Evolutionary conservation across 2,329 filamentous ascomycete species (phyloP).

Genomic region (Trichophyton verrucosum): DNA sequence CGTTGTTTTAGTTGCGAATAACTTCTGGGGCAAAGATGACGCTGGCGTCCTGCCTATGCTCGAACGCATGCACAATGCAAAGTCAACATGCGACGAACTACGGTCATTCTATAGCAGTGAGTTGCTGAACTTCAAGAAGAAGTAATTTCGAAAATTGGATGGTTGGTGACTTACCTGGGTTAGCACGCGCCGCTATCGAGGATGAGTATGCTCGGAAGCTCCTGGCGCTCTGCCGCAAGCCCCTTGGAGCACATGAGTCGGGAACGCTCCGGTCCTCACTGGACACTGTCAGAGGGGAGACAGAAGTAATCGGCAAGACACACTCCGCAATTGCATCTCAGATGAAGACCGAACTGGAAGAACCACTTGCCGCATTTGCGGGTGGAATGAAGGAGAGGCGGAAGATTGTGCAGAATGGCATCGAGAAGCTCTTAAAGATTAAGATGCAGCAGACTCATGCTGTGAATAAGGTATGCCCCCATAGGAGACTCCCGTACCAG

Average conservation of each 20-base stretch:
- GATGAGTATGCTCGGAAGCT: slow-evolving; percentile 92
- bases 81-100: slow-evolving; percentile 87
- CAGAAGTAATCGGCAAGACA: slow-evolving; percentile 87
- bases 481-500: neutral
- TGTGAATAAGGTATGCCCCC: slow-evolving; percentile 70
- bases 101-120: slow-evolving; percentile 77
- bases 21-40: slow-evolving; percentile 99
- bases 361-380: slow-evolving; percentile 79
- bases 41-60: slow-evolving; percentile 84
- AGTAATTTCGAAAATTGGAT: neutral
- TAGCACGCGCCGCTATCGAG: slow-evolving; percentile 83
- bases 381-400: slow-evolving; percentile 92
- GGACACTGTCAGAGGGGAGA: slow-evolving; percentile 76
- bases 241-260: slow-evolving; percentile 74
- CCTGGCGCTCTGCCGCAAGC: slow-evolving; percentile 70
- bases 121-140: slow-evolving; percentile 14
- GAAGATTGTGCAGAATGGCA: slow-evolving; percentile 88
- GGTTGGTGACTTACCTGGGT: slow-evolving; percentile 2
- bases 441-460: slow-evolving; percentile 83
- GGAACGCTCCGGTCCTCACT: slow-evolving; percentile 74
- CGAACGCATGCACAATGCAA: slow-evolving; percentile 87
- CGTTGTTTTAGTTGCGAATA: slow-evolving; percentile 67
- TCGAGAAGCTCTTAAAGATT: slow-evolving; percentile 85
- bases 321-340: slow-evolving; percentile 81
- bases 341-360: slow-evolving; percentile 93